Conservation (phyloP, 257 asterid genomes). For the Jacaranda copaia region DNA sequence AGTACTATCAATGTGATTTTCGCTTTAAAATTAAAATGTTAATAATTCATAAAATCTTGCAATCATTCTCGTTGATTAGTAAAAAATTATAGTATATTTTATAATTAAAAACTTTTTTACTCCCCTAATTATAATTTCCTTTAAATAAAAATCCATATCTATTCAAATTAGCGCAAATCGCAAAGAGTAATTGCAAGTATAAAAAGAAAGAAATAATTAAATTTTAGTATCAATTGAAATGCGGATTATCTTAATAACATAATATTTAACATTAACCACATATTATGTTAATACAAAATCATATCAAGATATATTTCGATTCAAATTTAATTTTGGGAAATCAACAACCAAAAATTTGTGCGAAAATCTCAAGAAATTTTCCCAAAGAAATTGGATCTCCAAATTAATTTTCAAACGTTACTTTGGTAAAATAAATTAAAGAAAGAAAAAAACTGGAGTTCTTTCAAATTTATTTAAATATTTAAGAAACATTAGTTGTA, state of each 20-base stretch:
- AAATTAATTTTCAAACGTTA: conserved; percentile 31
- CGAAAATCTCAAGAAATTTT: conserved; percentile 28
- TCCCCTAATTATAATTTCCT: no score
- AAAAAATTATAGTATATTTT: no score
- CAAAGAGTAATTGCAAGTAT: background rate
- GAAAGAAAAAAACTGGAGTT: conserved; percentile 6
- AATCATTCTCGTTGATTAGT: no score
- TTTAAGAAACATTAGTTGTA: conserved; percentile 9
- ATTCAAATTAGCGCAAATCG: no score
- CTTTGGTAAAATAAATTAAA: conserved; percentile 29
- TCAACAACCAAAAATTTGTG: background rate
- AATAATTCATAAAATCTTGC: no score
- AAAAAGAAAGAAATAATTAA: background rate
- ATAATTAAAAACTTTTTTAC: no score
- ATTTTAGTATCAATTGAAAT: background rate
- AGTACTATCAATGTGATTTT: no score
- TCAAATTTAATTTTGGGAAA: conserved; percentile 9
- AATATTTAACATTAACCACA: conserved; percentile 19
- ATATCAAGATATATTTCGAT: conserved; percentile 26
- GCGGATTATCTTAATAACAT: background rate
- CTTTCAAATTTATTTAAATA: conserved; percentile 26
- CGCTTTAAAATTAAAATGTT: no score
- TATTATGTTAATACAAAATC: conserved; percentile 28
- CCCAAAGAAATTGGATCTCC: conserved; percentile 28
- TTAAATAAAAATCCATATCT: no score